Base-by-base conservation (phyloP, 75 land plant genomes). In the Pseudotsuga menziesii region DNA sequence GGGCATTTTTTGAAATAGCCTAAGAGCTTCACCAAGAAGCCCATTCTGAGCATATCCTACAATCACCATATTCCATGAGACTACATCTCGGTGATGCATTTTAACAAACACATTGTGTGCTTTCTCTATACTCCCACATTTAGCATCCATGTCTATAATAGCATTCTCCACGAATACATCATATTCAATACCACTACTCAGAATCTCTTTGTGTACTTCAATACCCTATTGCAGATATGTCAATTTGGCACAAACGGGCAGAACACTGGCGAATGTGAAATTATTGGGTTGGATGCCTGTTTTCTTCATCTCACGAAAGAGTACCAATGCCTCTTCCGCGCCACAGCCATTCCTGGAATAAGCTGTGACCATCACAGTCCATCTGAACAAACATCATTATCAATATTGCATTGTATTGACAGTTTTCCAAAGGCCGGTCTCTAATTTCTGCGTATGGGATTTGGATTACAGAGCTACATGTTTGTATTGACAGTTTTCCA, bases 321-420 rank as follows among this genome's bases (percentile, higher is more conserved):
- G 44, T 16, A n/a, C 22, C 36, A 84, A 39, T 3, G 84, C 82
- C 26, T 83, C 77, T 56, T 44, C n/a, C n/a, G n/a, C 60, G 23
- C 75, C 78, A 63, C 55, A 60, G 14, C 83, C 89, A 54, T 79
- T 76, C 56, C 78, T 77, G 2, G 85, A 76, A 52, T 79, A 72
- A 0, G 67, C 82, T 20, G 78, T 75, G 5, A 85, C 80, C 5
- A 82, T 75, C 4, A 78, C 67, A 63, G 75, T 88, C 89, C 89
- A 88, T n/a, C n/a, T 14, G 84, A 75, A 5, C 85, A 82, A 4
- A 79, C 81, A 70, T 88, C 87, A n/a, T n/a, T n/a, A n/a, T n/a
- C n/a, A n/a, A n/a, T n/a, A n/a, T n/a, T n/a, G n/a, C n/a, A n/a
- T n/a, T n/a, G n/a, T n/a, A n/a, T n/a, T n/a, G n/a, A n/a, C n/a